Base-by-base conservation (phyloP, 2,329 filamentous ascomycete genomes). In the Talaromyces sp. region DNA sequence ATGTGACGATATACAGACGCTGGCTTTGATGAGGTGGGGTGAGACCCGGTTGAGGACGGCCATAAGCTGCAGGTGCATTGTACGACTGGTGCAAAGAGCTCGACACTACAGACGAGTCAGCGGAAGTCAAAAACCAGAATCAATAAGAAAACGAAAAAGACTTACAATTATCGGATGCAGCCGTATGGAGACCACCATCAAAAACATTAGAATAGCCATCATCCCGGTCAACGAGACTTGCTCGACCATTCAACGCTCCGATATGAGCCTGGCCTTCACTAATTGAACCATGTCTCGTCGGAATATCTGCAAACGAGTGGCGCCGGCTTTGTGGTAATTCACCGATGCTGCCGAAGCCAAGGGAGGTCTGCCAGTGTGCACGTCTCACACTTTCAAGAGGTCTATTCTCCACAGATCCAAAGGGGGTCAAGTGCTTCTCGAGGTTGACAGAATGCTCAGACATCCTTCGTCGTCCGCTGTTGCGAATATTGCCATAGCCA, bases 1-100 rank as follows among this genome's bases (percentile, higher is more conserved):
- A 99, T 7, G 93, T 86, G 17, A 99, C 93, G 57, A 99, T 88
- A 73, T 93, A 93, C 48, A 75, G 62, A 58, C 74, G 73, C 68
- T 77, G 77, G 62, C 74, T 77, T 62, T 72, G 77, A 61, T 72
- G 77, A 32, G 68, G 68, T 61, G 74, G 74, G 11, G 67, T 69
- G 56, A 73, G 65, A 46, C 68, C 71, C 54, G 70, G 69, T 59
- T 74, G 72, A 51, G 74, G 74, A 41, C 74, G 75, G 21, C 72
- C 71, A 63, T 73, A 77, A 10, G 70, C 66, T 54, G 70, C 68
- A 53, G 73, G 69, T 68, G 75, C 72, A 9, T 72, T 68, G 61
- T 76, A 77, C 31, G 70, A 69, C 61, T 76, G 74, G 59, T 73
- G 74, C 54, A 77, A 69, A 46, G 75, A 70, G 10, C 73, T 61